Evolutionary conservation across 2,329 filamentous ascomycete genomes (phyloP), one percentile per base, ranked within the genome.

Genomic region (Diaporthe capsici): DNA sequence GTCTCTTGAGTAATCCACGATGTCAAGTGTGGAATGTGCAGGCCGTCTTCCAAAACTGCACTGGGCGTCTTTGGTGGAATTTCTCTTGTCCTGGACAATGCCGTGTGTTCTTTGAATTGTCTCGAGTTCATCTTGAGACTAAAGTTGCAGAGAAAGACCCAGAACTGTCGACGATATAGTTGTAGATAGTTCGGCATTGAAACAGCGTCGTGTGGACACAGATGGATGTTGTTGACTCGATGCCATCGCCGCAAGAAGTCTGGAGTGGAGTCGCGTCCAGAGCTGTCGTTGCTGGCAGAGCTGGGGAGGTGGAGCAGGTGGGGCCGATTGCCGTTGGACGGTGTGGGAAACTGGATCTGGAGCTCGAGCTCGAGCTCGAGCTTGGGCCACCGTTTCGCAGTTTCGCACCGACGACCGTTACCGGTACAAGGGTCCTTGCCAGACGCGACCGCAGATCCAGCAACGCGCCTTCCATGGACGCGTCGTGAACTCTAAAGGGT

Each of bases 401-500:
- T 12, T 8, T 3, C 12, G 17, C 9, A 42, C 31, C 13, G 9
- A 22, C 6, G n/a, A 10, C 42, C 25, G 42, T 34, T 63, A 12
- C 10, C 63, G 63, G 37, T 70, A 28, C 65, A 70, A 42, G 49
- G 65, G 65, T 42, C 49, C 34, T 70, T 12, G 15, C 31, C 22
- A 51, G 65, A 70, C 65, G 65, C 65, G 65, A 70, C 65, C 13
- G 49, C 65, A 28, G 47, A 55, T 70, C 42, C 47, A 68, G n/a
- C 65, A 70, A 70, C 65, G 65, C 65, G 65, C 34, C 65, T 42
- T 28, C 34, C 49, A 53, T 25, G 42, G 42, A 53, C 65, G 65
- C 65, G 65, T 70, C 65, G 65, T 70, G 57, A 51, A 72, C 71
- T 53, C 44, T 72, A 63, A 49, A 51, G 31, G 57, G 57, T 31